Evolutionary conservation across 768 basidiomycete species (phyloP).

Genomic region (Lactarius psammicola): DNA sequence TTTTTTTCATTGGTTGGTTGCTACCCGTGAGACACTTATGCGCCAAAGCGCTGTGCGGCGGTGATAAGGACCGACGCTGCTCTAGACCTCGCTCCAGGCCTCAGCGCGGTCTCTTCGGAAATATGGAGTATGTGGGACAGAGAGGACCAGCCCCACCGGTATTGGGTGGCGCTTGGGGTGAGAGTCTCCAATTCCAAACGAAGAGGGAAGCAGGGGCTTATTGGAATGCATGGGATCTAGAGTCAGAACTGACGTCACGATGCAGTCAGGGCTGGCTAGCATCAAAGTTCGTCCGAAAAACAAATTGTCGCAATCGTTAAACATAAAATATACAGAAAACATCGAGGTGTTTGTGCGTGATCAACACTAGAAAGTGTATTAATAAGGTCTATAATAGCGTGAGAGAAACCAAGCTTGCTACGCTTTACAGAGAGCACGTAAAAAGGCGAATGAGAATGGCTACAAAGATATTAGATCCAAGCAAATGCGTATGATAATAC

Average conservation of each 20-base stretch:
- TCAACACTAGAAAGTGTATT: slow-evolving; percentile 25
- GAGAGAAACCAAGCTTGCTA: slow-evolving; percentile 19
- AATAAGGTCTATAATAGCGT: slow-evolving; percentile 13
- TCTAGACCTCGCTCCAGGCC: slow-evolving; percentile 2
- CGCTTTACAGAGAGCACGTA: slow-evolving; percentile 28
- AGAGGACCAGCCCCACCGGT: background rate
- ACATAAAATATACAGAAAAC: background rate
- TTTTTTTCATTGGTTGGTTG: background rate
- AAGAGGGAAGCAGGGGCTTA: background rate
- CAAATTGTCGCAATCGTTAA: background rate
- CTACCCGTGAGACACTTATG: background rate
- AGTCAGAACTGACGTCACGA: background rate
- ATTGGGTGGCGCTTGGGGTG: background rate
- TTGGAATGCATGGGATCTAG: no score
- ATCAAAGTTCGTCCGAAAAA: background rate
- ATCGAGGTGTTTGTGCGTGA: background rate
- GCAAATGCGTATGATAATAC: slow-evolving; percentile 30
- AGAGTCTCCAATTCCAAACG: background rate
- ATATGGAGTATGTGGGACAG: background rate
- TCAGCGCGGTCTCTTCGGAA: background rate
- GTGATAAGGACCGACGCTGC: background rate
- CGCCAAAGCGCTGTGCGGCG: background rate
- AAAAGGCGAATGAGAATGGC: slow-evolving; percentile 26
- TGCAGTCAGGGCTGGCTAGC: background rate
- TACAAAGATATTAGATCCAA: slow-evolving; percentile 31